Percentiles rank a stretch among this genome's conserved stretches.
These are phyloP conservation scores for Alnus glutinosa DNA, from an alignment of 306 rosid genomes.

Conservation along the genomic window DNA sequence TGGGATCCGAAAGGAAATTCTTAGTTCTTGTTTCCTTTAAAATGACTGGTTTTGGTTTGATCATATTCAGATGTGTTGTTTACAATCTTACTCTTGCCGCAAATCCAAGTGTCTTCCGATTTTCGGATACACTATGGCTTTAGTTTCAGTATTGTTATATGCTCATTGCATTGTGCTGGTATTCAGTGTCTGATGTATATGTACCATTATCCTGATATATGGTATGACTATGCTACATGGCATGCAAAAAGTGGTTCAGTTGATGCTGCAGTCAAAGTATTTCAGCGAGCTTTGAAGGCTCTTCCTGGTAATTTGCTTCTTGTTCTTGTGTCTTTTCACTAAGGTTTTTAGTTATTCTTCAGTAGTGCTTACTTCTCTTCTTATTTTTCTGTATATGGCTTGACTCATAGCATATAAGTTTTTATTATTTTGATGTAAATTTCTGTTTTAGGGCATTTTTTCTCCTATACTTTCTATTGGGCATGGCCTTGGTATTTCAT, in stretches of 20 bases:
- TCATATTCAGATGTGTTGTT: background rate
- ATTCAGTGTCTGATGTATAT: slow-evolving; percentile 92
- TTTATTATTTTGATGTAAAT: slow-evolving; percentile 2
- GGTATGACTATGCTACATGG: slow-evolving; percentile 97
- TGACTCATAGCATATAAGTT: background rate
- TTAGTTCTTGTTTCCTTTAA: background rate
- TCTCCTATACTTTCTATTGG: background rate
- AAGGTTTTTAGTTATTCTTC: slow-evolving; percentile 18
- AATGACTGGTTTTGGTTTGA: background rate
- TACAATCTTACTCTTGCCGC: background rate
- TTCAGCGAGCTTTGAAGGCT: slow-evolving; percentile 93
- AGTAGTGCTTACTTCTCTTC: slow-evolving; percentile 19
- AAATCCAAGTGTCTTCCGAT: background rate
- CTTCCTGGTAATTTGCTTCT: slow-evolving; percentile 70
- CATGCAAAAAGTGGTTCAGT: slow-evolving; percentile 87
- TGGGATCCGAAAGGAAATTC: background rate
- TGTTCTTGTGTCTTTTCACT: slow-evolving; percentile 21
- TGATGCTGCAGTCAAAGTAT: slow-evolving; percentile 94
- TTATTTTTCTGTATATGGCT: slow-evolving; percentile 1
- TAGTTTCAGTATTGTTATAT: slow-evolving; percentile 10
- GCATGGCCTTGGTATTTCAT: background rate
- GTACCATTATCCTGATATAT: slow-evolving; percentile 93
- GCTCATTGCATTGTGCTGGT: slow-evolving; percentile 41
- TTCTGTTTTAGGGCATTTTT: background rate
- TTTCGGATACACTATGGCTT: slow-evolving; percentile 7